Conservation (phyloP, 2,329 filamentous ascomycete species). For the Diaporthe ilicicola region DNA sequence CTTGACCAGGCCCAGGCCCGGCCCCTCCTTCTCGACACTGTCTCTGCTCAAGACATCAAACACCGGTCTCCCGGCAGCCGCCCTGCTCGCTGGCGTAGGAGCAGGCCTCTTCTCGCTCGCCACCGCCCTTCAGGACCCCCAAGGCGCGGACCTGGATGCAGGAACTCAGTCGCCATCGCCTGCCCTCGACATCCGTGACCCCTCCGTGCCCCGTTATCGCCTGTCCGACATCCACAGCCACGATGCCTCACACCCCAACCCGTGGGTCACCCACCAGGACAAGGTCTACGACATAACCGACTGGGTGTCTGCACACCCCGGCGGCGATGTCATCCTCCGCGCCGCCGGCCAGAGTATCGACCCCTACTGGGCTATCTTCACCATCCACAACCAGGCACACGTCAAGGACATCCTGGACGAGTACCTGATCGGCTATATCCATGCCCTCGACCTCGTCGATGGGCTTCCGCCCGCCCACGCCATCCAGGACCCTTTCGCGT, state of each 20-base stretch:
- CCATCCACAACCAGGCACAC: slow-evolving; percentile 72
- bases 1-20: not conserved
- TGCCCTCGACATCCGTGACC: slow-evolving; percentile 45
- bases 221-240: slow-evolving; percentile 62
- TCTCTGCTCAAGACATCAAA: slow-evolving; percentile 8
- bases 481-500: slow-evolving; percentile 68
- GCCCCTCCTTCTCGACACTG: not conserved
- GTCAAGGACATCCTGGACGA: slow-evolving; percentile 72
- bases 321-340: slow-evolving; percentile 72
- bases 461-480: slow-evolving; percentile 60
- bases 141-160: not conserved
- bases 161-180: not conserved
- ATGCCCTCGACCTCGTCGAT: slow-evolving; percentile 65
- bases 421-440: slow-evolving; percentile 70
- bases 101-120: slow-evolving; percentile 37
- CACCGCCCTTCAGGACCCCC: slow-evolving; percentile 33
- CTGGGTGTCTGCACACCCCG: slow-evolving; percentile 72
- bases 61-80: slow-evolving; percentile 1
- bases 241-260: slow-evolving; percentile 58
- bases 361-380: slow-evolving; percentile 75
- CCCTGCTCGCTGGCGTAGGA: slow-evolving; percentile 36
- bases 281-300: slow-evolving; percentile 77
- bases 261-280: slow-evolving; percentile 71
- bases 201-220: slow-evolving; percentile 56
- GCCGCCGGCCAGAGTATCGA: slow-evolving; percentile 72